Base-by-base conservation (phyloP, 345 rosid species). In the Eucalyptus paniculata region DNA sequence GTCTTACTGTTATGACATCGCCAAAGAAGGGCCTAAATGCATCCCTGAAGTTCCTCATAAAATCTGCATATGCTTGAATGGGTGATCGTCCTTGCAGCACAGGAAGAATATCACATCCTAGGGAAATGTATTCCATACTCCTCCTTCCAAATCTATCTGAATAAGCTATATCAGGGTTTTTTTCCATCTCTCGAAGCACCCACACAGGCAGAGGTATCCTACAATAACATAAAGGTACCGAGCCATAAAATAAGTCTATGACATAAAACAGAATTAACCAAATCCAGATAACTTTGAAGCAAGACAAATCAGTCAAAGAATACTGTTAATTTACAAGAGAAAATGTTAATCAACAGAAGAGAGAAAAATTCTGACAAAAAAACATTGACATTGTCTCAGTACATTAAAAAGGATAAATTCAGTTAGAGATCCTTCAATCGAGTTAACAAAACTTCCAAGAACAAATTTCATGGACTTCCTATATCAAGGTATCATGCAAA, bases 121-220 rank as follows among this genome's bases (percentile, higher is more conserved):
- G 90, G 89, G 96, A 94, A 87, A 94, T 90, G 82, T 91, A 94
- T 88, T 94, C 95, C 86, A 56, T 86, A 86, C 90, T 94, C 89
- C 94, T 93, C 90, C 94, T 92, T 15, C 95, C 96, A 45, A 91
- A 93, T 91, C 92, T 88, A 89, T 94, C 95, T 67, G 92, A 86
- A 88, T 92, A 94, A 50, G 92, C 93, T 88, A 94, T 58, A 87
- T 94, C 95, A 87, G 94, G 94, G 89, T 94, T 87, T 87, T 90
- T 93, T 80, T 90, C 87, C 42, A 94, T 91, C 91, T 94, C 93
- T 88, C 90, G 90, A 44, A 93, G 92, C 89, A 94, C 96, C 96
- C 96, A 94, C 47, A 47, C 83, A 42, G 95, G 95, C 62, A 94
- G 93, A 88, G 96, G 91, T 87, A 94, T 90, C 94, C 96, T 94